Percentiles rank a stretch among this genome's conserved stretches.
Evolutionary conservation across 306 rosid species (phyloP).

Genomic region (Albizia julibrissin): DNA sequence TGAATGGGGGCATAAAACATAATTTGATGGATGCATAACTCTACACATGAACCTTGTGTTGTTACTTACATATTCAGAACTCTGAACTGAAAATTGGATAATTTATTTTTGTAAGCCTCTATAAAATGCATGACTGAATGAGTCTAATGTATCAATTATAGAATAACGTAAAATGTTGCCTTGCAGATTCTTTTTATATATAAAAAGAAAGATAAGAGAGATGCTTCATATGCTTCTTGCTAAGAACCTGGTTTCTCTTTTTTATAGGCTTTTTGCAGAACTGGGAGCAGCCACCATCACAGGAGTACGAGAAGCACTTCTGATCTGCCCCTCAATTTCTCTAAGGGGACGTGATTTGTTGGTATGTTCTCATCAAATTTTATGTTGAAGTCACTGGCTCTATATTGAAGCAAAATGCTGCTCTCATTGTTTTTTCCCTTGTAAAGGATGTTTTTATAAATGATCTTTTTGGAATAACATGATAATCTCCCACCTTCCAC

Average conservation of each 20-base stretch:
- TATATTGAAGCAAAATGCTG: constrained; percentile 37
- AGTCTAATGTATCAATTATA: background rate
- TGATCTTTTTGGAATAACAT: constrained; percentile 36
- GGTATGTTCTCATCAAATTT: constrained; percentile 45
- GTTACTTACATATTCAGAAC: background rate
- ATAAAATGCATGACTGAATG: constrained; percentile 1
- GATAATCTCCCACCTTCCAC: constrained; percentile 13
- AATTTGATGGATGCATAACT: background rate
- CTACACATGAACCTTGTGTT: background rate
- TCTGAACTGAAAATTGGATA: background rate
- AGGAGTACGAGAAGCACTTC: constrained; percentile 79
- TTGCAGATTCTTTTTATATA: background rate
- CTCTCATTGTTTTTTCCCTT: constrained; percentile 9
- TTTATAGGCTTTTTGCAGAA: constrained; percentile 63
- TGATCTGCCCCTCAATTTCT: constrained; percentile 41
- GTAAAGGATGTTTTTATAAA: constrained; percentile 24
- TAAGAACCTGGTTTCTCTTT: constrained; percentile 25
- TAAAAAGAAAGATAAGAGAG: background rate
- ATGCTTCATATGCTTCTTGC: background rate
- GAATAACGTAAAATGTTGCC: background rate
- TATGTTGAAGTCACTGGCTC: constrained; percentile 36
- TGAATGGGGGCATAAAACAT: background rate
- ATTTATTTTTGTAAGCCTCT: background rate
- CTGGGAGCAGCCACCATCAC: constrained; percentile 85
- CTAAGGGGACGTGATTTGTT: constrained; percentile 34